Evolutionary conservation across 805 yeast genomes (phyloP).

Genomic region (Barnettozyma sp.): DNA sequence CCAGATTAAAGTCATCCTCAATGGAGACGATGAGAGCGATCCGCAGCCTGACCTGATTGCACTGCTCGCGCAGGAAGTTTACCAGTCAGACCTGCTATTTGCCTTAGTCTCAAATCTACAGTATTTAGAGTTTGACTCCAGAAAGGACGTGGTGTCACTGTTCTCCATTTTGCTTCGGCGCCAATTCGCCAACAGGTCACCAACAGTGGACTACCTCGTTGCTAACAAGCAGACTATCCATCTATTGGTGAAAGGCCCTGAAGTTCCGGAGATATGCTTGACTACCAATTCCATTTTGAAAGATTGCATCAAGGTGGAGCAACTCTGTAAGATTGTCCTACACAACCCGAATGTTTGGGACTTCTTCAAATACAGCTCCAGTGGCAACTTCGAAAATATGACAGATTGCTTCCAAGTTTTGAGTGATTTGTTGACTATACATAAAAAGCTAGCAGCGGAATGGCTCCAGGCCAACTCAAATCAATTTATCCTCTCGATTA

Average conservation of each 20-base stretch:
- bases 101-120: constrained; percentile 51
- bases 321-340: constrained; percentile 53
- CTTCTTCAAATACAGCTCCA: constrained; percentile 69
- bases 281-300: constrained; percentile 73
- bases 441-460: constrained; percentile 61
- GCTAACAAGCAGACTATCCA: constrained; percentile 48
- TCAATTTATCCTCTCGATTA: constrained; percentile 54
- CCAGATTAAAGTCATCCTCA: constrained; percentile 58
- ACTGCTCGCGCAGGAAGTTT: constrained; percentile 72
- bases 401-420: constrained; percentile 83
- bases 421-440: constrained; percentile 59
- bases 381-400: constrained; percentile 79
- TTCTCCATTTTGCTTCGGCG: constrained; percentile 75
- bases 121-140: constrained; percentile 80
- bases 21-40: constrained; percentile 61
- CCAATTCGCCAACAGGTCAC: constrained; percentile 66
- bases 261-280: constrained; percentile 62
- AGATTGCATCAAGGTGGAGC: constrained; percentile 78
- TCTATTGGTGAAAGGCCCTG: constrained; percentile 64
- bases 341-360: constrained; percentile 67
- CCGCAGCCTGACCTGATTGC: constrained; percentile 49
- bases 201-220: constrained; percentile 80
- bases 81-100: constrained; percentile 60
- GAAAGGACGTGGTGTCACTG: constrained; percentile 72
- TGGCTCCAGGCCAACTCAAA: constrained; percentile 55